Conservation (phyloP, 306 rosid species). For the Lablab purpureus region DNA sequence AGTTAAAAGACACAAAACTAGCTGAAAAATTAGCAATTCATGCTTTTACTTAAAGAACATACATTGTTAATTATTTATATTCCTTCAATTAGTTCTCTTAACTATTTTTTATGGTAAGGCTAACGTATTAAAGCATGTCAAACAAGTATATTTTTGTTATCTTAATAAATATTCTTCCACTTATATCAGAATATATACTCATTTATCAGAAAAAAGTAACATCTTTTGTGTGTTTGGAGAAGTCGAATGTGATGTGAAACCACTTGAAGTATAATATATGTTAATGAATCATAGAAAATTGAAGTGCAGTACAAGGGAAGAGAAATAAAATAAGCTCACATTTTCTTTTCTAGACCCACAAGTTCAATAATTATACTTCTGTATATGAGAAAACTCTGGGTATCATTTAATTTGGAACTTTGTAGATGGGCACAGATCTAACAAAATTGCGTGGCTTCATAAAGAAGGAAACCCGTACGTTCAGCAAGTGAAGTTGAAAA, state of each 20-base stretch:
- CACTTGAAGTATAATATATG: constrained; percentile 24
- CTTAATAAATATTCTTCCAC: constrained; percentile 32
- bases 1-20: not conserved
- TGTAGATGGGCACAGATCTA: constrained; percentile 19
- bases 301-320: constrained; percentile 44
- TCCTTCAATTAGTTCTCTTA: constrained; percentile 26
- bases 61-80: constrained; percentile 40
- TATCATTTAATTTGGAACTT: constrained; percentile 40
- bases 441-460: constrained; percentile 37
- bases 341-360: constrained; percentile 40
- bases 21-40: not conserved
- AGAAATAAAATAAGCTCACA: constrained; percentile 41
- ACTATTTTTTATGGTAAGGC: not conserved
- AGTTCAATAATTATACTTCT: constrained; percentile 30
- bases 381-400: constrained; percentile 9
- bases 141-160: constrained; percentile 28
- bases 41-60: not conserved
- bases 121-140: constrained; percentile 40
- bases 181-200: constrained; percentile 34
- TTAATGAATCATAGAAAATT: constrained; percentile 29
- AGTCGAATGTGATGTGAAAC: not conserved
- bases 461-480: constrained; percentile 25
- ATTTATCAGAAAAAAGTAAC: constrained; percentile 22
- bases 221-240: not conserved
- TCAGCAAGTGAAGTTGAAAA: constrained; percentile 38